phyloP scores from a whole-genome alignment of 371 early-diverging fungal species.

The Mucor sp. region DNA sequence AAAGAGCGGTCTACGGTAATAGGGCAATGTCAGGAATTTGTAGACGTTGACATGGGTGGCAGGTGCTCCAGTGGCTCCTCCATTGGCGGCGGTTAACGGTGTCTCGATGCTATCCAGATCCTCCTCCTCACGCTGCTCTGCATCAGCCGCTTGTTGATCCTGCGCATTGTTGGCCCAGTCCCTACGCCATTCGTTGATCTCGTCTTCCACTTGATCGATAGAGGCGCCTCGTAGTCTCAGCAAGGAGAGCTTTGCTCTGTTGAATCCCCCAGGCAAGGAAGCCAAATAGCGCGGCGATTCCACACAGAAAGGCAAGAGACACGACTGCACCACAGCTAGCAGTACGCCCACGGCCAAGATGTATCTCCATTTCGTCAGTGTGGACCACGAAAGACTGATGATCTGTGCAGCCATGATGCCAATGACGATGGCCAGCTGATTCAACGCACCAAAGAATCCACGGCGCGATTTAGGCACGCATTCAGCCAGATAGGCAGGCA shows the following conservation, averaged over 20 bases:
- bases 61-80: background rate
- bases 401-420: constrained; percentile 79
- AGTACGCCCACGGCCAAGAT: constrained; percentile 61
- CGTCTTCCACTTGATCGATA: constrained; percentile 59
- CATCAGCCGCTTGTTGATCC: background rate
- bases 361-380: constrained; percentile 64
- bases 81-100: background rate
- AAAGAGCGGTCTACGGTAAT: constrained; percentile 63
- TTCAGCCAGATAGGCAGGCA: constrained; percentile 87
- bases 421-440: constrained; percentile 83
- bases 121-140: constrained; percentile 11
- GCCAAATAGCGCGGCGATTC: constrained; percentile 81
- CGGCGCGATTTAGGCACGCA: constrained; percentile 75
- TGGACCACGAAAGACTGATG: constrained; percentile 65
- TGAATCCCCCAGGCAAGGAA: constrained; percentile 49
- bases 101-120: background rate
- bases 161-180: constrained; percentile 35
- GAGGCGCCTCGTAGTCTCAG: constrained; percentile 56
- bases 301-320: constrained; percentile 69
- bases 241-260: constrained; percentile 60
- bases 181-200: constrained; percentile 64
- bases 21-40: constrained; percentile 41
- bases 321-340: constrained; percentile 62
- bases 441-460: constrained; percentile 81
- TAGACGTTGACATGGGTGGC: constrained; percentile 30